A percentile compares a stretch with the other conserved stretches of the same genome.
These are phyloP conservation scores for Russula abietina DNA, from an alignment of 768 basidiomycete genomes.

Conservation along the genomic window DNA sequence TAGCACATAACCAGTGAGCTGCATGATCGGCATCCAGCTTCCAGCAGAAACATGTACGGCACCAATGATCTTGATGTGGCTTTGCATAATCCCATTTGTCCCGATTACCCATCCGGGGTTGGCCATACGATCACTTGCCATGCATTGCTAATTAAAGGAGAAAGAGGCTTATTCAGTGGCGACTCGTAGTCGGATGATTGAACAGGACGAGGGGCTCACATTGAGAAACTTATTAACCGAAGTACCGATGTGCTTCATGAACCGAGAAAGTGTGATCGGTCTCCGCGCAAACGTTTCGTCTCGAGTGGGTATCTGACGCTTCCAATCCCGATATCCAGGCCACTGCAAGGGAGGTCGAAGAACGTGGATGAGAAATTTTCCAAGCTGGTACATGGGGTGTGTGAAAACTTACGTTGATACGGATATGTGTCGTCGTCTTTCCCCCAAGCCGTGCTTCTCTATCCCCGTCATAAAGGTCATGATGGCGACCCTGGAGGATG, in stretches of 20 bases:
- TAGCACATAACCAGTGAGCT: constrained; percentile 13
- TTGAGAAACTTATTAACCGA: constrained; percentile 12
- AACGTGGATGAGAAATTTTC: neutral
- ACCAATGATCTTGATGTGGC: constrained; percentile 11
- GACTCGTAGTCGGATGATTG: neutral
- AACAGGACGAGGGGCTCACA: neutral
- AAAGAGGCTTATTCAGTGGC: neutral
- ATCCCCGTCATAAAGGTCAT: neutral
- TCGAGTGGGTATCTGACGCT: constrained; percentile 6
- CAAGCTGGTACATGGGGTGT: too few species aligned
- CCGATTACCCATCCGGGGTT: constrained; percentile 4
- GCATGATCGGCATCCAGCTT: constrained; percentile 15
- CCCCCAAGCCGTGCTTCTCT: constrained; percentile 1
- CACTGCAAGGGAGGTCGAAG: neutral
- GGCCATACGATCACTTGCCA: neutral
- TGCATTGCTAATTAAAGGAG: neutral
- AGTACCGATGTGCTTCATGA: constrained; percentile 13
- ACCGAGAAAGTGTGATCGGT: constrained; percentile 3
- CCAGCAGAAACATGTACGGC: constrained; percentile 13
- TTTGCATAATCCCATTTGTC: neutral
- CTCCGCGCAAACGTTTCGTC: neutral
- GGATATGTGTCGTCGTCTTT: neutral
- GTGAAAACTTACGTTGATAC: constrained; percentile 11
- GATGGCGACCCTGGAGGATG: constrained; percentile 7
- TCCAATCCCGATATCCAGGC: constrained; percentile 2